Percentiles rank a stretch among this genome's conserved stretches.
phyloP scores from a whole-genome alignment of 1,139 yeast genomes.

The Scheffersomyces cryptocercus region DNA sequence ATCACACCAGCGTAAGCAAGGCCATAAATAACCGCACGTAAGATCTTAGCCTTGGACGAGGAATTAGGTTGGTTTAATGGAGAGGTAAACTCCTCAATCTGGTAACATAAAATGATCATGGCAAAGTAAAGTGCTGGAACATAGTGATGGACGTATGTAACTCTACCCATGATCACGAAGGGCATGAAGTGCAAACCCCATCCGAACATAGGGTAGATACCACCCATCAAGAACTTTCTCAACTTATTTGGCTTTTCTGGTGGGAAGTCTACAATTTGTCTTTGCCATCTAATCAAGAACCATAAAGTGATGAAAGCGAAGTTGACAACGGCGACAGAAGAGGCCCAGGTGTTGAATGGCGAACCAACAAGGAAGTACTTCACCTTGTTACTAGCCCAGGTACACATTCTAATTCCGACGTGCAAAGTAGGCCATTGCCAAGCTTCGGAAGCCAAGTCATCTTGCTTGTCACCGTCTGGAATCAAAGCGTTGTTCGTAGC shows the following conservation, averaged over 20 bases:
- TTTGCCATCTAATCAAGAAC: constrained; percentile 86
- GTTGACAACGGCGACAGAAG: constrained; percentile 65
- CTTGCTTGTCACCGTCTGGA: constrained; percentile 90
- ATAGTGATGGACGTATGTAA: constrained; percentile 95
- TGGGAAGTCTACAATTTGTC: constrained; percentile 78
- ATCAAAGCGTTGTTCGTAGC: constrained; percentile 95
- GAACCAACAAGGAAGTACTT: constrained; percentile 92
- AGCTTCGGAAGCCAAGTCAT: constrained; percentile 84
- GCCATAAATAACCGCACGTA: constrained; percentile 34
- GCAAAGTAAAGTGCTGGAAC: constrained; percentile 97
- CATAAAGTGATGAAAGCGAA: constrained; percentile 59
- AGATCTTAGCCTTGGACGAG: constrained; percentile 21
- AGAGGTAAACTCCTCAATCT: constrained; percentile 63
- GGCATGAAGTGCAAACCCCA: constrained; percentile 95
- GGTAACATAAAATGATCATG: constrained; percentile 74
- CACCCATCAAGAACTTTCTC: constrained; percentile 63
- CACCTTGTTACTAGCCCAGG: constrained; percentile 81
- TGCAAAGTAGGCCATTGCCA: constrained; percentile 99
- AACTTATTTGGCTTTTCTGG: constrained; percentile 28
- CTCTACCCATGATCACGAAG: constrained; percentile 93
- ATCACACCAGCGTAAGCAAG: constrained; percentile 58
- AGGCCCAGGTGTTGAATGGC: constrained; percentile 94
- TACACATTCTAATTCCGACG: constrained; percentile 92
- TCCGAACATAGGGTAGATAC: constrained; percentile 87
- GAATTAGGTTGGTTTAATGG: constrained; percentile 36